Base-by-base conservation (phyloP, 768 basidiomycete genomes). In the Suillus clintonianus region DNA sequence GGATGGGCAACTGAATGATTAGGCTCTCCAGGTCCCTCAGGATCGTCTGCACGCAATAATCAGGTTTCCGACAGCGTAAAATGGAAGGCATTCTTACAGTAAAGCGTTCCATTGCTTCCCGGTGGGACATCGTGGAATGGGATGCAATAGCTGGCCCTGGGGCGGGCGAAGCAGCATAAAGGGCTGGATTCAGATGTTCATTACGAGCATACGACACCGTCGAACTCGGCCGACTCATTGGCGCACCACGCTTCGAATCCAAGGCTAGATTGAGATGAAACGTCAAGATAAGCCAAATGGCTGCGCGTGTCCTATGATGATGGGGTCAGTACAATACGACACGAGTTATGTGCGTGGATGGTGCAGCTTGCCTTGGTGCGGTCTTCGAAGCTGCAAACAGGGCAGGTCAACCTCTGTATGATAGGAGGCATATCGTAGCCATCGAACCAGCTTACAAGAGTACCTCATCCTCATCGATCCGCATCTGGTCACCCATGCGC, bases 91-190 rank as follows among this genome's bases (percentile, higher is more conserved):
- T 51, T 80, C 88, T 60, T 72, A 92, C 90, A 65, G 80, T 81
- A 75, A 99, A 97, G 55, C 91, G 89, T 51, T 97, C 95, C 88
- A 97, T 89, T 19, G 89, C 90, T 65, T 97, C 94, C 69, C 87
- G 86, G 64, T 92, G 91, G 56, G 80, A 86, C 68, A 90, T 75
- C 62, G 83, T 80, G 42, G 75, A 70, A 60, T 79, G 79, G 22
- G 72, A 75, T n/a, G 72, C 70, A 36, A 77, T 65, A 19, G 77
- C 73, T 13, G 82, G 82, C 24, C 92, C 90, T 10, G 88, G 80
- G 17, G 81, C 79, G 8, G 91, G 91, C 9, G 92, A 89, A 5
- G 86, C 82, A 34, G 85, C 67, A 68, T 89, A 90, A 42, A 82
- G 75, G 19, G 74, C 74, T 13, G 83, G 73, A 6, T 80, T 73